Evolutionary conservation across 371 early-diverging fungal genomes (phyloP).

Genomic region (Rhizopus sp.): DNA sequence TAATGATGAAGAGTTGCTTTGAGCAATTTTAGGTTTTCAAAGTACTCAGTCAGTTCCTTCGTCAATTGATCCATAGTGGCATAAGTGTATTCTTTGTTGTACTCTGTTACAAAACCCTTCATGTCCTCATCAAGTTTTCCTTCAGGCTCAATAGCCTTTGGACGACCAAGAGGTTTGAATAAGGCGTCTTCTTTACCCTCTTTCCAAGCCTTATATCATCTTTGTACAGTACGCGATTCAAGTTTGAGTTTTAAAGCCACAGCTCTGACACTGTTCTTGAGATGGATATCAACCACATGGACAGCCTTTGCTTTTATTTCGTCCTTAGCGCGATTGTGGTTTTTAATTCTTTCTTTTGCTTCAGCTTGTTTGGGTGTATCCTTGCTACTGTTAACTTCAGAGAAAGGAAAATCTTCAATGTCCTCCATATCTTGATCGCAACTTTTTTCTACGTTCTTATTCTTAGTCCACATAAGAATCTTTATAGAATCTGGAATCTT

Average conservation of each 20-base stretch:
- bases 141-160: conserved; percentile 15
- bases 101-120: neutral
- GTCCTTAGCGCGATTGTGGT: conserved; percentile 39
- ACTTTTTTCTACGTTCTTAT: too few relatives aligned
- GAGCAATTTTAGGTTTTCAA: conserved; percentile 2
- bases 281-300: neutral
- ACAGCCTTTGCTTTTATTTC: conserved; percentile 3
- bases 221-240: conserved; percentile 9
- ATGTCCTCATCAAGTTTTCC: conserved; percentile 11
- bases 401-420: too few relatives aligned
- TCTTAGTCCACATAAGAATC: too few relatives aligned
- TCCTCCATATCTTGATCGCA: too few relatives aligned
- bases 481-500: too few relatives aligned
- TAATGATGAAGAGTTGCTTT: conserved; percentile 8
- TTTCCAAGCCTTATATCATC: conserved; percentile 13
- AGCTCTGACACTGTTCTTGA: conserved; percentile 11
- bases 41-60: conserved; percentile 5
- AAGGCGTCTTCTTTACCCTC: conserved; percentile 9
- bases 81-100: conserved; percentile 7
- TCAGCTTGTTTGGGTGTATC: neutral
- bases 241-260: neutral
- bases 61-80: conserved; percentile 13
- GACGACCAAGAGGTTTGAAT: conserved; percentile 11
- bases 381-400: too few relatives aligned
- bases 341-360: conserved; percentile 27